Base-by-base conservation (phyloP, 2,329 filamentous ascomycete species). In the Neofusicoccum kwambonambiense region DNA sequence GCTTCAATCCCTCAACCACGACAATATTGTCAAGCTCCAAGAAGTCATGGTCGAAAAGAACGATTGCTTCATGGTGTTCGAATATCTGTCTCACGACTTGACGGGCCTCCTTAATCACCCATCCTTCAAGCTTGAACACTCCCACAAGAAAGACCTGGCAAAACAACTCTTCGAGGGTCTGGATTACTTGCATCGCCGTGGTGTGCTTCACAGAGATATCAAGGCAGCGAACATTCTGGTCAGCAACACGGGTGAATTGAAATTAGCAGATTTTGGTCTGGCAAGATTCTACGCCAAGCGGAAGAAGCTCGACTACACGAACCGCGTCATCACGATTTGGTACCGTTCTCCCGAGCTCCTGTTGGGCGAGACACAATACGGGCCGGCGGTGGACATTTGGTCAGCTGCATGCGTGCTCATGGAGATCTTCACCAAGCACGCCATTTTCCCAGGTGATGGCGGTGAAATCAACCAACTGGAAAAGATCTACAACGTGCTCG, bases 21-120 rank as follows among this genome's bases (percentile, higher is more conserved):
- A 84, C 66, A 96, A 96, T 72, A 89, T 97, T 58, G 92, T 97
- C 65, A 88, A 89, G 45, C 81, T 97, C 17, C 87, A 91, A 69
- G 93, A 97, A 79, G 92, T 96, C 69, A 99, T 99, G 95, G 95
- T 99, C 2, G 95, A 99, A 79, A 91, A 90, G 74, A 98, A 98
- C 70, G 93, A 98, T 78, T 99, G 95, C 77, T 99, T 96, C 79
- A 99, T 99, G 95, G 95, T 99, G 3, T 99, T 99, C 69, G 95
- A 99, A 76, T 99, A 99, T 74, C 84, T 98, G 37, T 94, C 95
- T 1, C 95, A 99, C 76, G 95, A 99, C 76, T 82, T 99, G 67
- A 99, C 95, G 2, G 95, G 95, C 13, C 83, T 99, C 37, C 86
- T 99, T 67, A 98, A 98, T 72, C 95, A 99, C 73, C 95, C 95